Base-by-base conservation (phyloP, 1,139 yeast species). In the Suhomyces coccinellae region DNA sequence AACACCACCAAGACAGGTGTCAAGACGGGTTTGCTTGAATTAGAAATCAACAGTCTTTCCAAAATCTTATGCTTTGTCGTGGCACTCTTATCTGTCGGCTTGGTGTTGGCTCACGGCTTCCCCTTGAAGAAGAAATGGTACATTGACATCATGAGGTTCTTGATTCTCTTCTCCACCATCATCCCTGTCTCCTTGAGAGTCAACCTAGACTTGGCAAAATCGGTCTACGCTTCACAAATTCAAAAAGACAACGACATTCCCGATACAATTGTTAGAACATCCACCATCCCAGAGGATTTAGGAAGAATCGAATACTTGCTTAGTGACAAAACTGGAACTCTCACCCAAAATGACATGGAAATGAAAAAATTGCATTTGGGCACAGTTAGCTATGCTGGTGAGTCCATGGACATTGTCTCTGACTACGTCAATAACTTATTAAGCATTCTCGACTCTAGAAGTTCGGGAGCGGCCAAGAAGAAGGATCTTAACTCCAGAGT, bases 331-430 rank as follows among this genome's bases (percentile, higher is more conserved):
- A 95, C 99, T 0, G 99, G 99, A 20, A 95, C 99, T 0, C 75
- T 95, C 53, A 95, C 99, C 6, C 97, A 93, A 64, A 95, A 95
- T 63, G 99, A 95, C 63, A 95, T 95, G 99, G 97, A 90, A 59
- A 73, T 95, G 79, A 90, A 88, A 56, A 91, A 91, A 62, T 72
- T 95, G 35, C 99, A 95, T 62, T 73, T 95, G 36, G 99, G 99
- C 7, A 78, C 93, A 0, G 95, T 93, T 10, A 85, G 97, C 20
- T 95, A 90, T 61, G 90, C 96, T 7, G 87, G 87, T 15, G 99
- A 93, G 57, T 83, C 97, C 1, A 79, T 93, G 79, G 98, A 91
- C 61, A 85, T 91, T 46, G 97, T 93, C 2, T 69, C 82, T 1
- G 89, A 82, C 34, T 86, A 85, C 58, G 79, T 90, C 15, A 65